phyloP scores from a whole-genome alignment of 805 yeast genomes.

The Brettanomyces sp. region DNA sequence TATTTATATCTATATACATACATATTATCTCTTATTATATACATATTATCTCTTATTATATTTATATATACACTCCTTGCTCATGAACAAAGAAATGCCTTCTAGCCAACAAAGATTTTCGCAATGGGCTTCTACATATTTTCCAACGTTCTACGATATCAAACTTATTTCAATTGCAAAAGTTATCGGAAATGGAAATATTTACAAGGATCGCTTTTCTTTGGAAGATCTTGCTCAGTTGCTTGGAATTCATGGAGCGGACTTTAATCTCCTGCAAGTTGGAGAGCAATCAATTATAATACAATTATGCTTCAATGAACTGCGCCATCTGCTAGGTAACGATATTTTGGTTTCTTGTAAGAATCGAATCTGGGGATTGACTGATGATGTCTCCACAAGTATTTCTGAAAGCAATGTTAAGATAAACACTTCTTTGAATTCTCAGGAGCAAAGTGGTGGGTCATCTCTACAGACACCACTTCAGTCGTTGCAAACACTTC shows the following conservation, averaged over 20 bases:
- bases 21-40: too few relatives aligned
- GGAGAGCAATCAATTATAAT: constrained; percentile 59
- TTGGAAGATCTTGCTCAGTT: constrained; percentile 65
- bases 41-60: too few relatives aligned
- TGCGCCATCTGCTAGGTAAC: constrained; percentile 23
- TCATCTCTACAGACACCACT: not conserved
- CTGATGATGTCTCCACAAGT: constrained; percentile 10
- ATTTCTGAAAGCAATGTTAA: not conserved
- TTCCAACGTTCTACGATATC: constrained; percentile 79
- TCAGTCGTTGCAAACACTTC: constrained; percentile 4
- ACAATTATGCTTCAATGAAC: constrained; percentile 55
- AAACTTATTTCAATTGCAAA: constrained; percentile 38
- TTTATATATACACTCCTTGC: too few relatives aligned
- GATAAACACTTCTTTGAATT: not conserved
- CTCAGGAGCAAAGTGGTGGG: not conserved
- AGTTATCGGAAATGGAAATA: constrained; percentile 10
- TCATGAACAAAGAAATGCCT: constrained; percentile 73
- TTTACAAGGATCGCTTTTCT: constrained; percentile 28
- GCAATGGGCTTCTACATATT: constrained; percentile 58
- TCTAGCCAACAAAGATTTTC: constrained; percentile 69
- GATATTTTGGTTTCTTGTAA: constrained; percentile 11
- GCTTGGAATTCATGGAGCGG: constrained; percentile 49
- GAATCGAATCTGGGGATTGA: constrained; percentile 25
- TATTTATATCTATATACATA: too few relatives aligned
- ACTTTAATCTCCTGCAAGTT: constrained; percentile 40